Evolutionary conservation across 1,139 yeast genomes (phyloP).

Genomic region (Casaregolazyma lundiana): DNA sequence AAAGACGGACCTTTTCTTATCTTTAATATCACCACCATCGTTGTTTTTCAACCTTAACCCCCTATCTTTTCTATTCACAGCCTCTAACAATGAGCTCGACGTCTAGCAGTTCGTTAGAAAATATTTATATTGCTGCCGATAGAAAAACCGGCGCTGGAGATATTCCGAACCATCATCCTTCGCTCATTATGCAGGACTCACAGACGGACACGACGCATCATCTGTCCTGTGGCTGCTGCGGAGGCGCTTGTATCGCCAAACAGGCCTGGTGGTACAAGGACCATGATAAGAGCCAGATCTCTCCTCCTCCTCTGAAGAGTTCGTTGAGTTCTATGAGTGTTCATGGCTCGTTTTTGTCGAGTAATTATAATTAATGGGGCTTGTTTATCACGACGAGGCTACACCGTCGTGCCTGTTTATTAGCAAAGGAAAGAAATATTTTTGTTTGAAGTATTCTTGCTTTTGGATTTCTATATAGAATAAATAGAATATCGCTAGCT

Average conservation of each 20-base stretch:
- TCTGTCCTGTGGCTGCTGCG: conserved; percentile 45
- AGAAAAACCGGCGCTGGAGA: conserved; percentile 24
- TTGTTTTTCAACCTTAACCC: not conserved
- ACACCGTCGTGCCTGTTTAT: no score
- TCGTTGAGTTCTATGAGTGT: conserved; percentile 11
- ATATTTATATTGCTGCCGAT: conserved; percentile 42
- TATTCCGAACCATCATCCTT: conserved; percentile 45
- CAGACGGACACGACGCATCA: conserved; percentile 43
- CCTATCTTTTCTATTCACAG: not conserved
- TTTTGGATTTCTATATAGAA: not conserved
- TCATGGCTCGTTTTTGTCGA: conserved; percentile 3
- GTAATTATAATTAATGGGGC: not conserved
- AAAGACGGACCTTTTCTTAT: not conserved
- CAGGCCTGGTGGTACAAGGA: conserved; percentile 42
- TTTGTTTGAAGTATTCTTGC: not conserved
- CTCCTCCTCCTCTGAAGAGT: conserved; percentile 11
- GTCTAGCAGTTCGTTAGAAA: conserved; percentile 37
- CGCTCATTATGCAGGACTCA: conserved; percentile 44
- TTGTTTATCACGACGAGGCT: no score
- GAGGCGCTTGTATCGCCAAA: conserved; percentile 44
- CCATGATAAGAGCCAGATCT: conserved; percentile 9
- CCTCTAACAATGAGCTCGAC: conserved; percentile 41
- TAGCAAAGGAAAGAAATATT: no score
- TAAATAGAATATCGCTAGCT: not conserved
- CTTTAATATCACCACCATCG: not conserved